A percentile compares a stretch with the other conserved stretches of the same genome.
Evolutionary conservation across 768 basidiomycete genomes (phyloP).

Genomic region (Suillus subluteus): DNA sequence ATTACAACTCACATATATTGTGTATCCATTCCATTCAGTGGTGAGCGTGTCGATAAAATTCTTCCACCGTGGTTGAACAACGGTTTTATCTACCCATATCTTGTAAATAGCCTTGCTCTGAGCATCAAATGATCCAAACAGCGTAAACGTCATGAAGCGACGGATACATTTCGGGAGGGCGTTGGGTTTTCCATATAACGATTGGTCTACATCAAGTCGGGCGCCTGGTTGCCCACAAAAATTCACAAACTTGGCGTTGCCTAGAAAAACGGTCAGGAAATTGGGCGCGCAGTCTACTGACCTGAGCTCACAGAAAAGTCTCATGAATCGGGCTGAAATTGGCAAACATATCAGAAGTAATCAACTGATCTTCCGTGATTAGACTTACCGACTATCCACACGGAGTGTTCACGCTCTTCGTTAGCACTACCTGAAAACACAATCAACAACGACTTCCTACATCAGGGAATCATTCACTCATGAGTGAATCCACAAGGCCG

Average conservation of each 20-base stretch:
- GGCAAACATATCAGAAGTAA: neutral
- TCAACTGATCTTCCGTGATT: neutral
- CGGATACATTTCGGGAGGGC: conserved; percentile 16
- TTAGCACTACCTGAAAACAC: neutral
- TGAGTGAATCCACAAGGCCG: conserved; percentile 2
- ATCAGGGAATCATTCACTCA: neutral
- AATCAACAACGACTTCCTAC: neutral
- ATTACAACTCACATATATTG: conserved; percentile 45
- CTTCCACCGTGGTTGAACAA: conserved; percentile 42
- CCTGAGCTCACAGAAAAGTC: conserved; percentile 10
- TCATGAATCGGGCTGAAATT: conserved; percentile 9
- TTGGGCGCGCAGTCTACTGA: neutral
- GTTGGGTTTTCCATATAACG: conserved; percentile 18
- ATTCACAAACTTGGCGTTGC: conserved; percentile 33
- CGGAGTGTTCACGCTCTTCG: too few relatives aligned
- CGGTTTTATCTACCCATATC: conserved; percentile 48
- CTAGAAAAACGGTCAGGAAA: conserved; percentile 16
- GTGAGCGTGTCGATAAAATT: conserved; percentile 44
- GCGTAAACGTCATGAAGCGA: conserved; percentile 31
- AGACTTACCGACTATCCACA: too few relatives aligned
- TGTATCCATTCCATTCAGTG: conserved; percentile 51
- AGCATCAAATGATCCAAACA: conserved; percentile 49
- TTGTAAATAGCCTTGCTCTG: conserved; percentile 44
- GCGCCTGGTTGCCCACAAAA: conserved; percentile 16
- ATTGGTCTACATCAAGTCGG: conserved; percentile 33